Evolutionary conservation across 148 eudicot species (phyloP).

Genomic region (Linanthus parryae): DNA sequence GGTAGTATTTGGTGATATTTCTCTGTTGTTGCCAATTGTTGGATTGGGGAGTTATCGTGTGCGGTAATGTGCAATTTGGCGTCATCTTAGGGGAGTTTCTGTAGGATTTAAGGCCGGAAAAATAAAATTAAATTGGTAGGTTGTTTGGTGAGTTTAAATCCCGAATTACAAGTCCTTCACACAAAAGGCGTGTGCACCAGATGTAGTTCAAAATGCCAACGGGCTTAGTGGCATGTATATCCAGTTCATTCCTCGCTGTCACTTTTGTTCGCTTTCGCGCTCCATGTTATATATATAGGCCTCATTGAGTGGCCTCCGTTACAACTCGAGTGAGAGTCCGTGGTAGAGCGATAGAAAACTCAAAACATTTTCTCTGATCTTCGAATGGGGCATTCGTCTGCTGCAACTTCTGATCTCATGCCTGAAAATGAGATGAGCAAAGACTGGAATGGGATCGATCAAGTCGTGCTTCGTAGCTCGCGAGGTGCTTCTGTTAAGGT

Average conservation of each 20-base stretch:
- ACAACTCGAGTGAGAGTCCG: too few species aligned
- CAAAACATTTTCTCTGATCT: background rate
- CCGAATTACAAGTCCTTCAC: constrained; percentile 27
- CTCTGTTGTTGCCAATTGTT: constrained; percentile 19
- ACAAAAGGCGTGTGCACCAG: constrained; percentile 34
- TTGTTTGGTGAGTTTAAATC: constrained; percentile 16
- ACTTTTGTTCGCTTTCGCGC: background rate
- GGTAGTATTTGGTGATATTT: constrained; percentile 8
- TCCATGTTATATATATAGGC: background rate
- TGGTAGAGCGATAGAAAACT: background rate
- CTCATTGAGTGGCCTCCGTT: too few species aligned
- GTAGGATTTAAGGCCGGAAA: constrained; percentile 12
- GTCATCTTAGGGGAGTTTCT: too few species aligned
- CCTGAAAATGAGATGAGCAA: constrained; percentile 46
- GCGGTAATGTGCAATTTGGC: too few species aligned
- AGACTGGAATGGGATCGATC: constrained; percentile 72
- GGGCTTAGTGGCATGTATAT: constrained; percentile 9
- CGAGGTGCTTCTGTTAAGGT: constrained; percentile 75
- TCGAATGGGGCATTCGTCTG: constrained; percentile 76
- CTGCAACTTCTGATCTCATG: constrained; percentile 64
- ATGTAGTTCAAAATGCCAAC: constrained; percentile 18
- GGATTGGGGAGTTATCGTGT: constrained; percentile 13
- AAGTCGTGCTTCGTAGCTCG: constrained; percentile 66
- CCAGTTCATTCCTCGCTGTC: constrained; percentile 3
- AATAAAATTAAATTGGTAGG: background rate